Conservation (phyloP, 345 rosid species). For the Boechera divaricarpa region DNA sequence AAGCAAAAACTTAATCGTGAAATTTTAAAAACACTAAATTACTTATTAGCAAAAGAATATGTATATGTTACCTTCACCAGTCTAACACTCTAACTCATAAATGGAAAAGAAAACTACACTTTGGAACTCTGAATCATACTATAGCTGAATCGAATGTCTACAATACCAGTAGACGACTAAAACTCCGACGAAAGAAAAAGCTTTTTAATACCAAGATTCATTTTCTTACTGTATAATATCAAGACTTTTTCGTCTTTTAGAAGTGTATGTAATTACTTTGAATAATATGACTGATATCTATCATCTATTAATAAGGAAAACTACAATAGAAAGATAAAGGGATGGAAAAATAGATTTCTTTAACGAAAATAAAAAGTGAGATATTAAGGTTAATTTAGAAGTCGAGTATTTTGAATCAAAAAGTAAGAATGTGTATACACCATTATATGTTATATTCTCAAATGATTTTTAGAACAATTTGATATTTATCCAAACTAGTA, state of each 20-base stretch:
- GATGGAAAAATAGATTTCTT: background rate
- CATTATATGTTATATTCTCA: background rate
- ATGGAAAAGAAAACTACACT: no score
- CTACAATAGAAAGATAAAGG: background rate
- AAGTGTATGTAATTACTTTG: background rate
- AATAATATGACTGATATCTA: background rate
- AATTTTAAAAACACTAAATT: background rate
- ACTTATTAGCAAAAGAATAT: background rate
- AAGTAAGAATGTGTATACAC: background rate
- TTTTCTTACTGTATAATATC: background rate
- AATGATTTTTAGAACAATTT: background rate
- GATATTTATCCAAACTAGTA: background rate
- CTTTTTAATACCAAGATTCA: background rate
- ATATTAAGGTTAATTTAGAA: background rate
- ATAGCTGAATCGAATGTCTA: background rate
- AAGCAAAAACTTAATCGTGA: background rate
- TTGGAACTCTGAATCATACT: background rate
- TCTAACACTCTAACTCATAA: no score
- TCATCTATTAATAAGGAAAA: background rate
- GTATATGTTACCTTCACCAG: background rate
- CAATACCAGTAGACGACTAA: background rate
- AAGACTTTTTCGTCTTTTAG: background rate
- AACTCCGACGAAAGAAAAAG: background rate
- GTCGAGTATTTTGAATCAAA: background rate
- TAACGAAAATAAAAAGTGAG: background rate